Percentiles rank a stretch among this genome's conserved stretches.
phyloP scores from a whole-genome alignment of 1,284 basidiomycete genomes.

The Pseudozyma pruni region DNA sequence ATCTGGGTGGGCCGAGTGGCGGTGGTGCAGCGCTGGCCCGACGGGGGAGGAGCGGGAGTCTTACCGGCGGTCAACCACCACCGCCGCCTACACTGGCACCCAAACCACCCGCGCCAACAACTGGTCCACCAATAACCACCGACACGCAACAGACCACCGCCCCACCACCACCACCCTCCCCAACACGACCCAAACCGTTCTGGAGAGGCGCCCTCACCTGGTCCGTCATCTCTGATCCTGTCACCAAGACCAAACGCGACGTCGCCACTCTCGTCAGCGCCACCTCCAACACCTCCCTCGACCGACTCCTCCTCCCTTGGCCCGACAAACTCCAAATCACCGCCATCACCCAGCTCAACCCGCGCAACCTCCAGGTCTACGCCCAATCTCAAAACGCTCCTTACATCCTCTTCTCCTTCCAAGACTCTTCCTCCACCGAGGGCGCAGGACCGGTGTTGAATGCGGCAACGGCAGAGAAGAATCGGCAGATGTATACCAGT shows the following conservation, averaged over 20 bases:
- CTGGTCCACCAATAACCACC: background rate
- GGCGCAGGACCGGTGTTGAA: slow-evolving; percentile 15
- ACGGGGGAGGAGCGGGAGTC: slow-evolving; percentile 25
- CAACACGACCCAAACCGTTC: slow-evolving; percentile 43
- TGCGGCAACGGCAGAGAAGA: slow-evolving; percentile 45
- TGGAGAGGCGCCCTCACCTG: slow-evolving; percentile 59
- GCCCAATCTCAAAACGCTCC: slow-evolving; percentile 46
- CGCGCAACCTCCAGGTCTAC: slow-evolving; percentile 47
- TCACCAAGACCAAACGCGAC: slow-evolving; percentile 38
- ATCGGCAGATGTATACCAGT: slow-evolving; percentile 53
- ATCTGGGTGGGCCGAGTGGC: slow-evolving; percentile 49
- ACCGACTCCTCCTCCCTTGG: slow-evolving; percentile 44
- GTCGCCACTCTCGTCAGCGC: slow-evolving; percentile 55
- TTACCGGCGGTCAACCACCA: slow-evolving; percentile 8
- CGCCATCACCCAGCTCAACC: slow-evolving; percentile 42
- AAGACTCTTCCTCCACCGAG: slow-evolving; percentile 7
- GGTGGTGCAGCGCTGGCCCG: slow-evolving; percentile 11
- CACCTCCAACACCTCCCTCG: slow-evolving; percentile 33
- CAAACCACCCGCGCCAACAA: background rate
- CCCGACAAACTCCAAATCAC: slow-evolving; percentile 51
- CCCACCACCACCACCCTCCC: slow-evolving; percentile 9
- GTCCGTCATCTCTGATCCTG: slow-evolving; percentile 42
- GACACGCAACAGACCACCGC: slow-evolving; percentile 2
- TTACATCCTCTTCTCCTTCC: slow-evolving; percentile 47
- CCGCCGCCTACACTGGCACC: background rate